Base-by-base conservation (phyloP, 1,284 basidiomycete genomes). In the Rhodotorula sp. region DNA sequence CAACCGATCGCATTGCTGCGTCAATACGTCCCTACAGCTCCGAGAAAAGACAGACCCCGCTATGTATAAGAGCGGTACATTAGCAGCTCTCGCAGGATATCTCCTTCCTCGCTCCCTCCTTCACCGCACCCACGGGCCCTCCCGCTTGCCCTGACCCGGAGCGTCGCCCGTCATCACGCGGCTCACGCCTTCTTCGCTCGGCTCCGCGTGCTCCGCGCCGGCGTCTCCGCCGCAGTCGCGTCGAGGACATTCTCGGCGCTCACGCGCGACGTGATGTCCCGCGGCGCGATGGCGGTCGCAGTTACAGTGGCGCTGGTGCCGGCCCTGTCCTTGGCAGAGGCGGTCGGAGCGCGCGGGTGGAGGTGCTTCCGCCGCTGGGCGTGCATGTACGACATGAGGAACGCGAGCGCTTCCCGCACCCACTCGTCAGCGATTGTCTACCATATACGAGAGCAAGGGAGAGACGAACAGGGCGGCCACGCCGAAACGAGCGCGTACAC, bases 381-480 rank as follows among this genome's bases (percentile, higher is more conserved):
- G 60, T 77, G 76, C 77, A 79, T 78, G 71, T 79, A 76, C 1
- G 66, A 63, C 77, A 79, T 78, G 59, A 79, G 57, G 66, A 72
- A 61, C 36, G 70, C 46, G 48, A 79, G 75, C 27, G 77, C 78
- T 78, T 69, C 12, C 9, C 2, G 39, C 27, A 4, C 6, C 39
- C 17, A 22, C 3, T 13, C 12, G 44, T 29, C 27, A 50, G 37
- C 21, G 39, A 32, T 44, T 6, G 22, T 29, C 9, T 22, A 25
- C 9, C 8, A 9, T 3, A 15, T 3, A 25, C 22, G 39, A 19
- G 46, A 41, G 10, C 17, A 6, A 44, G n/a, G 7, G 27, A 22
- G 22, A 3, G 15, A 32, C 78, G 48, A 29, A 77, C 76, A 66
- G 6, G 71, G 76, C 17, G 77, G 78, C 78, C 76, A 77, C 59